A percentile compares a stretch with the other conserved stretches of the same genome.
Evolutionary conservation across 306 rosid species (phyloP).

Genomic region (Casuarina cunninghamiana): DNA sequence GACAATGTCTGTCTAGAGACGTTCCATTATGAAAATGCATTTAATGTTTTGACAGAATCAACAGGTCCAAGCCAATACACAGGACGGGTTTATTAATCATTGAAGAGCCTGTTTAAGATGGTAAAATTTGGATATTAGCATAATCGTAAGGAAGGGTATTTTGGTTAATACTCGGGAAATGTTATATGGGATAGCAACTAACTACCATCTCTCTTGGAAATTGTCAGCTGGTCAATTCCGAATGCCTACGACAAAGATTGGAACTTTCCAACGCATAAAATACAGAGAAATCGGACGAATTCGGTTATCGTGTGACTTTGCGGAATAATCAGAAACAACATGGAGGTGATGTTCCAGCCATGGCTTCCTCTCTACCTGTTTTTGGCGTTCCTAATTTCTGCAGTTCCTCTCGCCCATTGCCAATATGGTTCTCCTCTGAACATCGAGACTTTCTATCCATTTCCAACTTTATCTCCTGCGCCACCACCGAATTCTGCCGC

Average conservation of each 20-base stretch:
- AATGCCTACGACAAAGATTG: constrained; percentile 32
- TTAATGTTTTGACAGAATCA: too few species aligned
- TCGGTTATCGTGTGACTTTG: constrained; percentile 19
- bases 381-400: constrained; percentile 14
- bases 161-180: constrained; percentile 37
- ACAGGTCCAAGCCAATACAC: not conserved
- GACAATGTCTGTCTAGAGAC: too few species aligned
- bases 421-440: constrained; percentile 54
- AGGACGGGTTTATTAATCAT: too few species aligned
- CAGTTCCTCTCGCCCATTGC: constrained; percentile 30
- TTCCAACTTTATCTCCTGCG: constrained; percentile 22
- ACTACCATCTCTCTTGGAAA: constrained; percentile 51
- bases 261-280: constrained; percentile 24
- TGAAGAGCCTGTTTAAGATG: too few species aligned
- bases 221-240: constrained; percentile 53
- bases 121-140: too few species aligned
- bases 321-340: constrained; percentile 24
- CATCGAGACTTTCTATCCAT: constrained; percentile 67
- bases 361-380: constrained; percentile 33
- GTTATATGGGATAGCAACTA: constrained; percentile 20
- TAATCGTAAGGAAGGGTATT: constrained; percentile 15
- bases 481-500: constrained; percentile 15
- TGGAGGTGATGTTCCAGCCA: constrained; percentile 42
- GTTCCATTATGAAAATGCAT: too few species aligned
- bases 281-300: constrained; percentile 24